Base-by-base conservation (phyloP, 2,329 filamentous ascomycete species). In the Diaporthe velutina region DNA sequence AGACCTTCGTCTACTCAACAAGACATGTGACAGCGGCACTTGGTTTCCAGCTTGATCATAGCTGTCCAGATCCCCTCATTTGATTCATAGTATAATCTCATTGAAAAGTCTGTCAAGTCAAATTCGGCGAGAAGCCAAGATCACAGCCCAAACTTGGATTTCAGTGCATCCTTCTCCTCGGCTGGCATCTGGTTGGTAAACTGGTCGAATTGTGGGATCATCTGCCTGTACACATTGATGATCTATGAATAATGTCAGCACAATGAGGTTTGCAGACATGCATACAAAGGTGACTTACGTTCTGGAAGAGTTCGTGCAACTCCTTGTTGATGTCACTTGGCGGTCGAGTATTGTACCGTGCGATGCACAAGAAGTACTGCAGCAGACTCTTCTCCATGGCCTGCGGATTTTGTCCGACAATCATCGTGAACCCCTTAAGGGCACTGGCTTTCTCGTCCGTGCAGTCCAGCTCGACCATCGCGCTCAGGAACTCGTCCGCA, bases 401-500 rank as follows among this genome's bases (percentile, higher is more conserved):
- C 81, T 95, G 91, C 0, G 97, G 97, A 80, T 98, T 98, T 80
- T 92, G 91, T 76, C 94, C 90, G 4, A 98, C 94, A 64, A 98
- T 90, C 78, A 93, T 89, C 72, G 94, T 94, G 85, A 99, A 98
- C 0, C 97, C 97, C 80, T 95, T 92, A 83, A 98, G 95, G 0
- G 97, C 96, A 35, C 96, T 96, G 0, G 94, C 95, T 85, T 99
- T 99, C 84, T 99, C 97, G 76, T 98, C 94, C 3, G 95, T 96
- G 80, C 94, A 93, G 70, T 95, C 93, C 42, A 98, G 93, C 77
- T 95, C 94, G 75, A 91, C 90, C 90, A 99, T 97, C 3, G 93
- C 91, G 70, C 87, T 88, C 71, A 99, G 85, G 86, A 98, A 98
- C 48, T 94, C 91, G 48, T 93, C 91, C 0, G 96, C 95, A 82